Evolutionary conservation across 169 alveolate genomes (phyloP).

Genomic region (Pseudocohnilembus persalinus): DNA sequence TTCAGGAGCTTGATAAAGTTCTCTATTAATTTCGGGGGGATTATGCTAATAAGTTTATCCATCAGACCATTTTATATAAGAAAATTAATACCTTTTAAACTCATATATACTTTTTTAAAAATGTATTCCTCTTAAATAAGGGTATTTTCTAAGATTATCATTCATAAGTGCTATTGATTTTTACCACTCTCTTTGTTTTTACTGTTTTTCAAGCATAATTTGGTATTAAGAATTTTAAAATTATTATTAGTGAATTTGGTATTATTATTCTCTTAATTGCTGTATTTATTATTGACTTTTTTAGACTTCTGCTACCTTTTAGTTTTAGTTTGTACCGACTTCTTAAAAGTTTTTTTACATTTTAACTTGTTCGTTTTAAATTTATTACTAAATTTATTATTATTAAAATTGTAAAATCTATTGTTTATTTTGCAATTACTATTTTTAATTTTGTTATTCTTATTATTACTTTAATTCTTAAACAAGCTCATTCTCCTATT

Average conservation of each 20-base stretch:
- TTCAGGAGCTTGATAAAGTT: neutral
- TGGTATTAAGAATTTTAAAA: neutral
- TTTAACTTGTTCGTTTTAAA: too few relatives aligned
- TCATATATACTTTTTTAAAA: neutral
- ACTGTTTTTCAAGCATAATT: neutral
- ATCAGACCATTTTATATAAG: neutral
- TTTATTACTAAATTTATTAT: too few relatives aligned
- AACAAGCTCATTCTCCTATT: too few relatives aligned
- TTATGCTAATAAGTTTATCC: neutral
- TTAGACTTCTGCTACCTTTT: too few relatives aligned
- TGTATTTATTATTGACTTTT: too few relatives aligned
- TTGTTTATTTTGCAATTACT: too few relatives aligned
- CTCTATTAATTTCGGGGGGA: neutral
- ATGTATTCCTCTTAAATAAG: neutral
- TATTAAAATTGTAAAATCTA: too few relatives aligned
- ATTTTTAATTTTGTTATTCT: too few relatives aligned
- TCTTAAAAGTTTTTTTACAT: too few relatives aligned
- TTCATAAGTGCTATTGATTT: neutral
- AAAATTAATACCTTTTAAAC: neutral
- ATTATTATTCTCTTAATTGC: neutral
- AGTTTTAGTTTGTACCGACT: too few relatives aligned
- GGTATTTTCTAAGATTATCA: neutral
- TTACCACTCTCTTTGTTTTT: neutral
- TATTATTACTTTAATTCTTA: too few relatives aligned
- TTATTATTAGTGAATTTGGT: too few relatives aligned